phyloP scores from a whole-genome alignment of 2,329 filamentous ascomycete genomes.

The Pleurostoma richardsiae region DNA sequence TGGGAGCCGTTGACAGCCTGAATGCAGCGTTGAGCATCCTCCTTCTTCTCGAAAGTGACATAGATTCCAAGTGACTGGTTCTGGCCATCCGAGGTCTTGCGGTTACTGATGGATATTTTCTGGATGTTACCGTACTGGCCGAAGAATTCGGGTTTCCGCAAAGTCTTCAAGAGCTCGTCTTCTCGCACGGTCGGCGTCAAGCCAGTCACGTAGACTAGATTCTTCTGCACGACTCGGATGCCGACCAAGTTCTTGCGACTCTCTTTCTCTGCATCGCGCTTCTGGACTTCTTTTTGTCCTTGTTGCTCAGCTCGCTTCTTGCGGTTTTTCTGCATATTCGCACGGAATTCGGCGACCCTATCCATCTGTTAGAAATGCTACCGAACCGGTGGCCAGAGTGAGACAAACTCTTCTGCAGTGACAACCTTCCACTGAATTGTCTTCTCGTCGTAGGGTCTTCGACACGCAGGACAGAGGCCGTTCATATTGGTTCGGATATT shows the following conservation, averaged over 20 bases:
- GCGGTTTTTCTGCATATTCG: constrained; percentile 81
- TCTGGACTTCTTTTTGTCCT: constrained; percentile 92
- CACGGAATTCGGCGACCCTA: constrained; percentile 69
- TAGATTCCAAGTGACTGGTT: constrained; percentile 93
- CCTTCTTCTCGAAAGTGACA: constrained; percentile 92
- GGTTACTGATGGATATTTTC: constrained; percentile 97
- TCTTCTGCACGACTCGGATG: constrained; percentile 95
- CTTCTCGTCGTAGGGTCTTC: constrained; percentile 92
- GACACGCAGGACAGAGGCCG: constrained; percentile 93
- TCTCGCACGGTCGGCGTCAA: constrained; percentile 88
- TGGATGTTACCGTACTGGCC: constrained; percentile 98
- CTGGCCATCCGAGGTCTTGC: constrained; percentile 70
- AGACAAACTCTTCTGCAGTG: constrained; percentile 83
- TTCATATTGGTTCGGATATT: constrained; percentile 99
- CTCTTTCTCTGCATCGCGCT: constrained; percentile 91
- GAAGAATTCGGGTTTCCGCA: constrained; percentile 90
- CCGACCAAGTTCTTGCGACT: constrained; percentile 95
- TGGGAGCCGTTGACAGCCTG: constrained; percentile 85
- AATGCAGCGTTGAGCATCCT: constrained; percentile 87
- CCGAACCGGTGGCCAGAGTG: background rate
- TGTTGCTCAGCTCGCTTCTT: constrained; percentile 81
- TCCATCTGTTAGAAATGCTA: constrained; percentile 15
- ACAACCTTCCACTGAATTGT: constrained; percentile 97
- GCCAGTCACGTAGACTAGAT: constrained; percentile 95
- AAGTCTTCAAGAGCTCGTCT: constrained; percentile 83